phyloP scores from a whole-genome alignment of 805 yeast genomes.

The Kluyveromyces aestuarii region DNA sequence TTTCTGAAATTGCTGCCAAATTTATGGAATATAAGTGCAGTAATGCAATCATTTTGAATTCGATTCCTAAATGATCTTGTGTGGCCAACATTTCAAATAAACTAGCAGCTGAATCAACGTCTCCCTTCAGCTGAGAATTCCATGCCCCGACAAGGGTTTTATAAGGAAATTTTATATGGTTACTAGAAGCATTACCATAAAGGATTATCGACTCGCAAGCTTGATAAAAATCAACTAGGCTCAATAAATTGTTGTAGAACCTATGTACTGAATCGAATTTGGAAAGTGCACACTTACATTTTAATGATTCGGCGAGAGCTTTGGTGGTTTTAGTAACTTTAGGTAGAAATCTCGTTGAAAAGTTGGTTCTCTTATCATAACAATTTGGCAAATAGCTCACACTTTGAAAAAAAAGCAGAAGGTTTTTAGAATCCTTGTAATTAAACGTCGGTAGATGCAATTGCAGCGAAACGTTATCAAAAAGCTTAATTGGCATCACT shows the following conservation, averaged over 20 bases:
- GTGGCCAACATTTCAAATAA: constrained; percentile 2
- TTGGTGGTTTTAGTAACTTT: constrained; percentile 17
- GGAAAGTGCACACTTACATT: not conserved
- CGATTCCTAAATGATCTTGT: not conserved
- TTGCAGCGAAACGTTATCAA: constrained; percentile 7
- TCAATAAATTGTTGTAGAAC: constrained; percentile 13
- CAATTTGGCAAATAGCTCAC: constrained; percentile 26
- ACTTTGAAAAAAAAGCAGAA: constrained; percentile 24
- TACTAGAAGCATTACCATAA: constrained; percentile 1
- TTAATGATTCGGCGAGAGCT: constrained; percentile 7
- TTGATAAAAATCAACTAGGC: constrained; percentile 16
- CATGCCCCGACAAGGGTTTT: constrained; percentile 6
- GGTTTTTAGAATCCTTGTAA: constrained; percentile 21
- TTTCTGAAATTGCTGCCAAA: not conserved
- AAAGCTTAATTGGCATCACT: constrained; percentile 7
- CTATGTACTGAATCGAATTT: constrained; percentile 7
- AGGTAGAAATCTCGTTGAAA: constrained; percentile 23
- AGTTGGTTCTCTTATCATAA: constrained; percentile 23
- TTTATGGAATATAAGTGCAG: constrained; percentile 15
- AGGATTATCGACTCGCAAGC: constrained; percentile 5
- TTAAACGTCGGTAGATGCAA: constrained; percentile 14
- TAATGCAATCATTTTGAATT: constrained; percentile 12
- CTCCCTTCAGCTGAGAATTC: constrained; percentile 10
- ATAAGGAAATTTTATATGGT: constrained; percentile 2
- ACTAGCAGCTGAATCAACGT: constrained; percentile 6